These are phyloP conservation scores for Nothomitra cinnamomea DNA, from an alignment of 2,329 filamentous ascomycete genomes.

Conservation along the genomic window DNA sequence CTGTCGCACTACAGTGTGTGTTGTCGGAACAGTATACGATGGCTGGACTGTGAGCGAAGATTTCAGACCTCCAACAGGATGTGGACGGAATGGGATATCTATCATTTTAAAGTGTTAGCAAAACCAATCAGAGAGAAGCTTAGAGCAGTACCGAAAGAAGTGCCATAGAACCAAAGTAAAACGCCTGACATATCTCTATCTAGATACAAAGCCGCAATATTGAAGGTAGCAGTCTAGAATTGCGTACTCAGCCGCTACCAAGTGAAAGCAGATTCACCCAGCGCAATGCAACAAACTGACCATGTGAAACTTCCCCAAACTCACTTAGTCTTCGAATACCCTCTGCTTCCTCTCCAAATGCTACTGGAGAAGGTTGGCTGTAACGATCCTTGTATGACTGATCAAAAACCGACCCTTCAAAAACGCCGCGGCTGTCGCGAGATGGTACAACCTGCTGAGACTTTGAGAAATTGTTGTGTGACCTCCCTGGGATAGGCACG, in stretches of 20 bases:
- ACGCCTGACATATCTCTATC: background rate
- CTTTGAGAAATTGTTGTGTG: background rate
- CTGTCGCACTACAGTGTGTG: background rate
- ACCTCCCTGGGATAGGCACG: constrained; percentile 3
- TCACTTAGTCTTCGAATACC: constrained; percentile 2
- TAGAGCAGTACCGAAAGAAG: background rate
- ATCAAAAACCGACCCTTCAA: background rate
- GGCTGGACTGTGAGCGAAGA: background rate
- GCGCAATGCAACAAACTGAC: background rate
- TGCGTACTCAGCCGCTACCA: background rate
- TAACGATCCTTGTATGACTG: background rate
- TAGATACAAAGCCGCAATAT: background rate
- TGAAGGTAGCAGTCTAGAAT: background rate
- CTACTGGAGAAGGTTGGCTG: constrained; percentile 1
- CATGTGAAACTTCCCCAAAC: background rate
- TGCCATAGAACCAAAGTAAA: background rate
- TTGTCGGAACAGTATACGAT: constrained; percentile 1
- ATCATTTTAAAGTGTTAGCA: background rate
- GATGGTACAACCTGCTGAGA: background rate
- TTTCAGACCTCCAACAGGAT: background rate
- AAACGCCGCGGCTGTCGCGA: background rate
- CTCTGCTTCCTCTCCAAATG: constrained; percentile 3
- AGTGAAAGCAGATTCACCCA: background rate
- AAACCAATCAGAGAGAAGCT: background rate
- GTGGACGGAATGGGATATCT: background rate